phyloP scores from a whole-genome alignment of 305 asterid genomes.

The Andrographis paniculata region DNA sequence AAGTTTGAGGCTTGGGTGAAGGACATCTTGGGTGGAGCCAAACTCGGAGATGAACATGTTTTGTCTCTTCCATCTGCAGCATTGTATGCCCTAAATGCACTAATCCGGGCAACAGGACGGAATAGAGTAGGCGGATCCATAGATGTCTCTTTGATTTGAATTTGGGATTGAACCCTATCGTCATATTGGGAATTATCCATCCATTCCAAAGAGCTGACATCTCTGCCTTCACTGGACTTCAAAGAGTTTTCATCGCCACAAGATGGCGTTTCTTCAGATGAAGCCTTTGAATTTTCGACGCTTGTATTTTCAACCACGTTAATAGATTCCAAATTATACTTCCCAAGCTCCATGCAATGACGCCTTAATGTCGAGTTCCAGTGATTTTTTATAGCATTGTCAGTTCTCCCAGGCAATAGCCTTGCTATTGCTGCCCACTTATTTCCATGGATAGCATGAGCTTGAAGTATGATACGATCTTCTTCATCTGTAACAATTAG shows the following conservation, averaged over 20 bases:
- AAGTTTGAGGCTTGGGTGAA: conserved; percentile 27
- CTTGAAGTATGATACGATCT: conserved; percentile 65
- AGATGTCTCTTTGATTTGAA: conserved; percentile 29
- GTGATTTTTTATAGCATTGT: conserved; percentile 90
- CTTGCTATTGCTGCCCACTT: conserved; percentile 95
- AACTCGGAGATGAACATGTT: conserved; percentile 28
- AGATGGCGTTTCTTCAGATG: conserved; percentile 77
- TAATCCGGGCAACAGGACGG: conserved; percentile 67
- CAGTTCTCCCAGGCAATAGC: conserved; percentile 92
- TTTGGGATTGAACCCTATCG: conserved; percentile 27
- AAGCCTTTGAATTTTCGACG: conserved; percentile 55
- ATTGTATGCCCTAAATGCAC: conserved; percentile 50
- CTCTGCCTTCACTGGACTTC: conserved; percentile 48
- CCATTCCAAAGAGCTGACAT: conserved; percentile 40
- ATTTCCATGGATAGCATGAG: conserved; percentile 82
- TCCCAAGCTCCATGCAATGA: no score
- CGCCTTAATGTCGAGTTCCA: conserved; percentile 88
- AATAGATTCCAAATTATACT: conserved; percentile 29
- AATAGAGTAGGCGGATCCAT: conserved; percentile 29
- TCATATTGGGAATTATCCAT: conserved; percentile 25
- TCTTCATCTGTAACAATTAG: conserved; percentile 64
- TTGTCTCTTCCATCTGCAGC: conserved; percentile 34
- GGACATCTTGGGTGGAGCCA: conserved; percentile 20
- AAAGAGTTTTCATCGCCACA: conserved; percentile 53
- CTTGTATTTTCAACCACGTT: conserved; percentile 35